These are phyloP conservation scores for Corynascus novoguineensis DNA, from an alignment of 495 filamentous ascomycete genomes.

Conservation along the genomic window DNA sequence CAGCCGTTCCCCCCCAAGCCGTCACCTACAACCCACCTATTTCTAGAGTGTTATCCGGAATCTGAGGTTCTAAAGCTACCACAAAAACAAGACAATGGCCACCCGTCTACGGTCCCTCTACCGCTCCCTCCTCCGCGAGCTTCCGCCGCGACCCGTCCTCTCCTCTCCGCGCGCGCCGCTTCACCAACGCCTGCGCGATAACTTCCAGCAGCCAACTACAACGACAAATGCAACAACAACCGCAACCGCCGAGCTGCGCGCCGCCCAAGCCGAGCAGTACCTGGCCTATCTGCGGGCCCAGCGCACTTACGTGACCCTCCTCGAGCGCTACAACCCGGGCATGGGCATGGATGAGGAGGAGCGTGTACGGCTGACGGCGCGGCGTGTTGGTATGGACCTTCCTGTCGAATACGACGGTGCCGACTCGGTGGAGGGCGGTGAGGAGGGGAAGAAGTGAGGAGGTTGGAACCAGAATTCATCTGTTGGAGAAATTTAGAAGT, in stretches of 20 bases:
- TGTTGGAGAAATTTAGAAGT: too few relatives aligned
- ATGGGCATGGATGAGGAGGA: slow-evolving; percentile 82
- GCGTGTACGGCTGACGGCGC: slow-evolving; percentile 71
- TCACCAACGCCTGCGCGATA: slow-evolving; percentile 54
- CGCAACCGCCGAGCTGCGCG: neutral
- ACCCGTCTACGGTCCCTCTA: slow-evolving; percentile 66
- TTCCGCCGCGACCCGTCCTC: slow-evolving; percentile 63
- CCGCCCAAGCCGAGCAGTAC: slow-evolving; percentile 67
- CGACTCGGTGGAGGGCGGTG: neutral
- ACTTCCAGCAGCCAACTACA: slow-evolving; percentile 27
- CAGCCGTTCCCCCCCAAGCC: neutral
- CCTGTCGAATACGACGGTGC: slow-evolving; percentile 48
- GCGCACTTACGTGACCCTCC: slow-evolving; percentile 65
- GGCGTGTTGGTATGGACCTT: slow-evolving; percentile 84
- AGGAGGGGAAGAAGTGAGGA: neutral
- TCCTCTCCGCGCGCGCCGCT: slow-evolving; percentile 50
- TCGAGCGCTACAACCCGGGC: slow-evolving; percentile 92
- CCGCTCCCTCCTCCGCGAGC: slow-evolving; percentile 83
- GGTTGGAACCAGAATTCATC: too few relatives aligned
- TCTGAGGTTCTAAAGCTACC: too few relatives aligned
- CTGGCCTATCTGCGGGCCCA: slow-evolving; percentile 77
- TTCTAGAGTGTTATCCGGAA: too few relatives aligned
- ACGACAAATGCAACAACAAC: neutral
- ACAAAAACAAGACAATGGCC: slow-evolving; percentile 13
- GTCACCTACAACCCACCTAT: too few relatives aligned